Base-by-base conservation (phyloP, 2,329 filamentous ascomycete species). In the Fusarium tricinctum region DNA sequence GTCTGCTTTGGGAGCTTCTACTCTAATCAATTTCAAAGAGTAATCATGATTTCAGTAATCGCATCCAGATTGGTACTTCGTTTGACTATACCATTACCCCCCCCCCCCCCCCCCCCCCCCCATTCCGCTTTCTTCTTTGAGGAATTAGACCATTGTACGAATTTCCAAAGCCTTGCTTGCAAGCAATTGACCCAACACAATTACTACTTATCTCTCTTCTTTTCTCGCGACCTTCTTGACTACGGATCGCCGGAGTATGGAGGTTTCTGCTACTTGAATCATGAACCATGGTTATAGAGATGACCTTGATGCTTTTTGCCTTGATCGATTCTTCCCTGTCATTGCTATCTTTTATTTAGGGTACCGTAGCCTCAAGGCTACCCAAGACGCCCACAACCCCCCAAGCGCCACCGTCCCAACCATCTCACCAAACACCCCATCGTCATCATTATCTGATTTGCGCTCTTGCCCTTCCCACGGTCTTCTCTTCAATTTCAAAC, bases 281-380 rank as follows among this genome's bases (percentile, higher is more conserved):
- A 71, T 49, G 60, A 70, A 45, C 58, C 60, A 72, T 58, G 69
- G 63, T 39, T 63, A 74, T 72, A 73, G 72, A 74, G 64, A 73
- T 58, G 61, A 70, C 63, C 59, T 61, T 59, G 68, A 53, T 70
- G 69, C 62, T 64, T 58, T 50, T 66, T 58, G 50, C 47, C 42
- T 52, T 23, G 30, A 33, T 55, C 49, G 15, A 54, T 43, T 63
- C 33, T 26, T 43, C 49, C 49, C 44, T 50, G 47, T 54, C 46
- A 39, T 50, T 48, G 35, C 33, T 35, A 52, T 40, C 53, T 53
- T 30, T 28, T 59, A 33, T 58, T n/a, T 30, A 55, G 46, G 50
- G 45, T 51, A 64, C 42, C 39, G 33, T 26, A 40, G 30, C 35
- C 40, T 39, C 53, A 42, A 44, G 47, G 52, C 28, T 46, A 35